Evolutionary conservation across 148 eudicot genomes (phyloP), one percentile per base, ranked within the genome.

Genomic region (Nyssa sinensis): DNA sequence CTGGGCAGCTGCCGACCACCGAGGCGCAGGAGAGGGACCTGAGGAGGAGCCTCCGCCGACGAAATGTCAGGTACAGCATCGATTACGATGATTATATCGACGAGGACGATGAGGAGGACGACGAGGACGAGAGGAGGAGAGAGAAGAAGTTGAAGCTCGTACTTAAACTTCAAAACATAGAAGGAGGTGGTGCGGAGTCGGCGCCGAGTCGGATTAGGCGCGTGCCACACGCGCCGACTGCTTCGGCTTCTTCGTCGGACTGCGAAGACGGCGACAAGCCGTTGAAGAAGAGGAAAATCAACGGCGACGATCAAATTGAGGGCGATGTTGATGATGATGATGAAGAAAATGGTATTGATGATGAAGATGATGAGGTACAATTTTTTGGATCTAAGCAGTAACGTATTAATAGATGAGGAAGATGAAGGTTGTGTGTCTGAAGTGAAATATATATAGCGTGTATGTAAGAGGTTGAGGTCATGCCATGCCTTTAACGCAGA

Each of bases 131-230:
- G 51, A 70, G 74, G 58, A 73, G 86, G 70, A 79, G 86, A 24
- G 86, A 86, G 81, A 89, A 91, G 85, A 86, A 89, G 82, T 67
- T 91, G 19, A 80, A 83, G 83, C 79, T 78, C 24, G 69, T 86
- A 28, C 73, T 87, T 7, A 86, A 89, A 82, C 77, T 86, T 1
- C 81, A 67, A 49, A 72, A 53, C 35, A 67, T 30, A 61, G 53
- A 72, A 44, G 67, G 63, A 47, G 34, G 66, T 61, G 76, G 31
- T 29, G 35, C 67, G 3, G 81, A 75, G 81, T 67, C 82, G 59
- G 62, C 77, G n/a, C 24, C 77, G 85, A 65, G 81, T 66, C 71
- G 44, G 31, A 70, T 63, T 75, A 75, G 78, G 83, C 83, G 81
- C 75, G 81, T 75, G 80, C 41, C 27, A 1, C 82, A 78, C 85